Percentiles rank a stretch among this genome's conserved stretches.
Evolutionary conservation across 2,329 filamentous ascomycete genomes (phyloP).

Genomic region (Bipolaris sorokiniana): DNA sequence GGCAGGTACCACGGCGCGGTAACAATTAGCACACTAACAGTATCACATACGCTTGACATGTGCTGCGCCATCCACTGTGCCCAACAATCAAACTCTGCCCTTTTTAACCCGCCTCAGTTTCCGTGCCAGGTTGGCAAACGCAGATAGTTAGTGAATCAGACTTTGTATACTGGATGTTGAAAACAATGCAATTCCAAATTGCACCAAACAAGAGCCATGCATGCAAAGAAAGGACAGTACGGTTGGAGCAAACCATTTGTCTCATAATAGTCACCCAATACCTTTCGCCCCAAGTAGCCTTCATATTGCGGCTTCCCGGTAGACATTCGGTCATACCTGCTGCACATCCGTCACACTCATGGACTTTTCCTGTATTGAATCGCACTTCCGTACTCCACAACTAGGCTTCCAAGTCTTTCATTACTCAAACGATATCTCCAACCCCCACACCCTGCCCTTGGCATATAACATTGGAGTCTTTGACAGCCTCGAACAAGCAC

Average conservation of each 20-base stretch:
- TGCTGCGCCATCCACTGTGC: too few species aligned
- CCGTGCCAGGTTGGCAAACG: constrained; percentile 2
- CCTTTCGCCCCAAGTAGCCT: neutral
- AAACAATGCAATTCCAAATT: neutral
- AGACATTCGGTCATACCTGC: neutral
- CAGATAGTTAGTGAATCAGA: neutral
- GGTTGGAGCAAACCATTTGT: neutral
- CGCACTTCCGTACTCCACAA: neutral
- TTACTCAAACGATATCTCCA: neutral
- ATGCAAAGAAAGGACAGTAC: neutral
- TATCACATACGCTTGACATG: too few species aligned
- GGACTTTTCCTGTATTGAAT: neutral
- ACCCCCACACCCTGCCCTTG: neutral
- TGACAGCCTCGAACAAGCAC: neutral
- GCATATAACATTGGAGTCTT: constrained; percentile 5
- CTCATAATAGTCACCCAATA: neutral
- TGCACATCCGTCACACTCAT: neutral
- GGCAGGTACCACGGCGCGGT: neutral
- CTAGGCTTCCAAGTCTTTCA: neutral
- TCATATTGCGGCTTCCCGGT: neutral
- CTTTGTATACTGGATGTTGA: neutral
- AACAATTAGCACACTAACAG: neutral
- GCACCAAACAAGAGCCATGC: neutral
- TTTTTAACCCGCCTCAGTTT: neutral
- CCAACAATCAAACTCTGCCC: neutral